Evolutionary conservation across 2,329 filamentous ascomycete genomes (phyloP).

Genomic region (Biscogniauxia mediterranea): DNA sequence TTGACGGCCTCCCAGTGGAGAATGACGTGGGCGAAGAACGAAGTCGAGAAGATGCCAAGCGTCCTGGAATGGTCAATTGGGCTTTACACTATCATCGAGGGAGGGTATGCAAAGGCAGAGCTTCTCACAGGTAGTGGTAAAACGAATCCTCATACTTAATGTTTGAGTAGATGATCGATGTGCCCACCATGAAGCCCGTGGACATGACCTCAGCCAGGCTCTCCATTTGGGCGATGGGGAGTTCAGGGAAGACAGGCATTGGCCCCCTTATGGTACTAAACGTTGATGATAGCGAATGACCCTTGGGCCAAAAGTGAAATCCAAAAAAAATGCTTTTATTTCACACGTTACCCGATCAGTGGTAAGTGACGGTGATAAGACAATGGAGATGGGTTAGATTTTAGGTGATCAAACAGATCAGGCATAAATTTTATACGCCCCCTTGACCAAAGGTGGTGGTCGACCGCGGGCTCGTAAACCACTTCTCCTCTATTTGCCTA

Average conservation of each 20-base stretch:
- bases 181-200: slow-evolving; percentile 22
- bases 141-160: slow-evolving; percentile 11
- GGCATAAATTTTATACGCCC: neutral
- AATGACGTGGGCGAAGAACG: slow-evolving; percentile 1
- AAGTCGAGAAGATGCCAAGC: slow-evolving; percentile 17
- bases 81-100: neutral
- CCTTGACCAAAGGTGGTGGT: neutral
- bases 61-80: slow-evolving; percentile 17
- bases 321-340: neutral
- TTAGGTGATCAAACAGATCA: neutral
- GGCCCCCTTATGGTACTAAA: neutral
- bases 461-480: too few species aligned
- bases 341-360: too few species aligned
- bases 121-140: slow-evolving; percentile 22
- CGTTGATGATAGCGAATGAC: neutral
- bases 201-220: slow-evolving; percentile 8
- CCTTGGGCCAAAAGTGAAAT: neutral
- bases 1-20: neutral
- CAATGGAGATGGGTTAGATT: neutral
- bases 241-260: neutral
- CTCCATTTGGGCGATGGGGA: neutral
- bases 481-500: neutral
- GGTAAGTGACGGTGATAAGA: neutral
- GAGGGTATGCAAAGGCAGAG: neutral
- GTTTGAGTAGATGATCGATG: slow-evolving; percentile 17